Percentiles rank a stretch among this genome's conserved stretches.
Conservation (phyloP, 139 green algal species). For the Axilococcus clingmanii region DNA sequence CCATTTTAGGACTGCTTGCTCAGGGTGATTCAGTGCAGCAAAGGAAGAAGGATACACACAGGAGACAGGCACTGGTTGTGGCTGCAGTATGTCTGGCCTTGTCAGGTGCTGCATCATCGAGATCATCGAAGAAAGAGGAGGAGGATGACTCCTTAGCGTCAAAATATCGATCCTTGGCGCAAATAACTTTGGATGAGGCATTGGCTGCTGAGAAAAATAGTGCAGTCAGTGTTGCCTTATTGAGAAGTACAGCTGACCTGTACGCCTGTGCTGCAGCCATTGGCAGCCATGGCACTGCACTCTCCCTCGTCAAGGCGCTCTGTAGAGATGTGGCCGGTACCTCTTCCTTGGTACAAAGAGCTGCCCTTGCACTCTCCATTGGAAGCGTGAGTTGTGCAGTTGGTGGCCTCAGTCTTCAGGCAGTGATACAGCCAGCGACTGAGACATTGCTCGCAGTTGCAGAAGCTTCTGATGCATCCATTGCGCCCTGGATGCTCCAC, state of each 20-base stretch:
- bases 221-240: slow-evolving; percentile 21
- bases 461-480: slow-evolving; percentile 17
- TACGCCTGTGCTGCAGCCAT: slow-evolving; percentile 45
- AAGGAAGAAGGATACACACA: slow-evolving; percentile 9
- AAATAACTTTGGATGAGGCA: slow-evolving; percentile 40
- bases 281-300: slow-evolving; percentile 26
- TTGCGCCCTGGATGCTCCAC: slow-evolving; percentile 50
- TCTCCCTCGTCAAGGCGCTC: slow-evolving; percentile 14
- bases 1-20: background rate
- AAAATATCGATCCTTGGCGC: too few relatives aligned
- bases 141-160: background rate
- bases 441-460: slow-evolving; percentile 51
- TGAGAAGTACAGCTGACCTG: slow-evolving; percentile 46
- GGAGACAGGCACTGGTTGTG: slow-evolving; percentile 20
- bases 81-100: background rate
- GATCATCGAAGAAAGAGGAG: background rate
- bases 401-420: slow-evolving; percentile 53
- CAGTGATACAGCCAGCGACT: slow-evolving; percentile 21
- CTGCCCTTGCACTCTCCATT: slow-evolving; percentile 57
- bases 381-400: slow-evolving; percentile 53
- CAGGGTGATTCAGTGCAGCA: background rate
- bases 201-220: slow-evolving; percentile 41
- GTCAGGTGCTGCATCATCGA: background rate
- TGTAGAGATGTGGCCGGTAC: slow-evolving; percentile 21
- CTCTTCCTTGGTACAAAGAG: slow-evolving; percentile 26